Percentiles rank a stretch among this genome's conserved stretches.
These are phyloP conservation scores for Cladobotryum protrusum DNA, from an alignment of 2,329 filamentous ascomycete species.

Conservation along the genomic window DNA sequence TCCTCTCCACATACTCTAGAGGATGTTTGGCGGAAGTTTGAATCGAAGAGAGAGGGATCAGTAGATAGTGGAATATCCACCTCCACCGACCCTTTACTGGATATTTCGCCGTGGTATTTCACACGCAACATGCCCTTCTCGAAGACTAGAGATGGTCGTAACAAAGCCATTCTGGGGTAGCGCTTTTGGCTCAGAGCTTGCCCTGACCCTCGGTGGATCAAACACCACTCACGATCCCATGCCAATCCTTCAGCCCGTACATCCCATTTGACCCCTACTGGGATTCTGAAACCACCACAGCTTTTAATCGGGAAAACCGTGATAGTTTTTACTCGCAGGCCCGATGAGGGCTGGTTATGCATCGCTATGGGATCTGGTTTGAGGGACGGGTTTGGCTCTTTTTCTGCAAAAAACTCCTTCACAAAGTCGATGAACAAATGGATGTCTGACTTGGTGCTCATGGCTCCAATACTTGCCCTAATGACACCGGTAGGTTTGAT, in stretches of 20 bases:
- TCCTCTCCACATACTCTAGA: conserved; percentile 80
- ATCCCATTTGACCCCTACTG: conserved; percentile 61
- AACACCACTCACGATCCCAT: conserved; percentile 96
- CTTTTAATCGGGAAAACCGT: conserved; percentile 91
- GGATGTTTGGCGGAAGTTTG: conserved; percentile 33
- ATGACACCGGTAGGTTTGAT: conserved; percentile 87
- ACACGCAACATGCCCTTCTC: conserved; percentile 59
- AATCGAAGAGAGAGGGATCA: conserved; percentile 53
- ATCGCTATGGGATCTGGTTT: not conserved
- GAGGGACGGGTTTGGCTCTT: not conserved
- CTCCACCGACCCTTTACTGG: conserved; percentile 23
- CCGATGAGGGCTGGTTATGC: not conserved
- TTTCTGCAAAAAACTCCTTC: conserved; percentile 54
- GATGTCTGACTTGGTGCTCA: conserved; percentile 76
- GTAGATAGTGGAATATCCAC: conserved; percentile 59
- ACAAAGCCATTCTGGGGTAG: conserved; percentile 79
- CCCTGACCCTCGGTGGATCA: conserved; percentile 80
- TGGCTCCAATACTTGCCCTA: conserved; percentile 79
- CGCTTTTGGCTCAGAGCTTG: conserved; percentile 83
- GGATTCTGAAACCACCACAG: conserved; percentile 72
- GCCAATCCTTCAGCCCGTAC: conserved; percentile 74
- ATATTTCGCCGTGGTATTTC: conserved; percentile 34
- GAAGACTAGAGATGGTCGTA: conserved; percentile 71
- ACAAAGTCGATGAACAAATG: conserved; percentile 66
- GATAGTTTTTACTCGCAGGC: conserved; percentile 52